Conservation (phyloP, 176 grass and related monocot species). For the Triticum dicoccoides region DNA sequence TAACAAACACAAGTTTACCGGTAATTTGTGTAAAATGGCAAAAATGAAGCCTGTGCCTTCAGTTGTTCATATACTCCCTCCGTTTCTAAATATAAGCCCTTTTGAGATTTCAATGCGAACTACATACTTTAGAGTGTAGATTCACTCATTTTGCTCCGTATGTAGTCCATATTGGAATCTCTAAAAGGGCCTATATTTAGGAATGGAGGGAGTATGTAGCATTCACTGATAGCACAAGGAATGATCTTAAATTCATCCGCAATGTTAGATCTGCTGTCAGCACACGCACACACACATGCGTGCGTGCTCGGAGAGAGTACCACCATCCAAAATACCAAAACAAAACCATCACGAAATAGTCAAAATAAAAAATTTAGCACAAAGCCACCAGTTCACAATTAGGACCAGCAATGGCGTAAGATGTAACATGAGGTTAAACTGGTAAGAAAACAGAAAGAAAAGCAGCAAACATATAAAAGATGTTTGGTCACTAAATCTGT, state of each 20-base stretch:
- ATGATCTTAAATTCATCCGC: background rate
- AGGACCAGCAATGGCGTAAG: background rate
- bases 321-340: background rate
- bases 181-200: too few species aligned
- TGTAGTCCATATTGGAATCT: too few species aligned
- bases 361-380: background rate
- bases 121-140: too few species aligned
- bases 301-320: too few species aligned
- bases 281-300: too few species aligned
- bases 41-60: constrained; percentile 4
- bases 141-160: too few species aligned
- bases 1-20: background rate
- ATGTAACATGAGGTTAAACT: background rate
- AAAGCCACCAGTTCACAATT: background rate
- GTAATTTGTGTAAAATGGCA: background rate
- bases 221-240: constrained; percentile 11
- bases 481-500: too few species aligned
- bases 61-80: background rate
- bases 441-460: background rate
- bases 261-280: background rate
- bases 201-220: background rate
- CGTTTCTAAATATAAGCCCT: too few species aligned
- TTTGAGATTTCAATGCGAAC: too few species aligned
- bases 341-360: background rate
- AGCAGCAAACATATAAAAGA: background rate